Conservation (phyloP, 768 basidiomycete genomes). For the Termitomyces sp. region DNA sequence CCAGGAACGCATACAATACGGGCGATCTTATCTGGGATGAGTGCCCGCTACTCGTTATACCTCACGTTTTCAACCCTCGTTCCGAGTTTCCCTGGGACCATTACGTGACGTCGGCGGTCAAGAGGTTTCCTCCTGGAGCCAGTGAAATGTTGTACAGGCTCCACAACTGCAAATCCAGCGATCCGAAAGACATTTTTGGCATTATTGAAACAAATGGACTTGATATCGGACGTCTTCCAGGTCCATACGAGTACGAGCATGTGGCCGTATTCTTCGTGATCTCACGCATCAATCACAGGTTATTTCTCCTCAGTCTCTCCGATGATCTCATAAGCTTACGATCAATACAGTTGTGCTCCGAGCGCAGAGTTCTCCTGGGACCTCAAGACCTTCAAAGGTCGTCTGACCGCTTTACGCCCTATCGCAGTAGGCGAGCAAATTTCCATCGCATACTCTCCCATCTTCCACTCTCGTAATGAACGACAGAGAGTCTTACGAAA, state of each 20-base stretch:
- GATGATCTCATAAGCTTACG: background rate
- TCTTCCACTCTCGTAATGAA: background rate
- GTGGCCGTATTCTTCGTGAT: background rate
- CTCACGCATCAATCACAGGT: conserved; percentile 15
- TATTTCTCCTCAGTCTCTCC: background rate
- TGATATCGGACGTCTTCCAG: conserved; percentile 10
- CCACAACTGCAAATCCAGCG: conserved; percentile 10
- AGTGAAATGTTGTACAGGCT: background rate
- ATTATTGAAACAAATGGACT: conserved; percentile 11
- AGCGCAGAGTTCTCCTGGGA: conserved; percentile 12
- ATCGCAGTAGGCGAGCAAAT: conserved; percentile 15
- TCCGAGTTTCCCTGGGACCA: background rate
- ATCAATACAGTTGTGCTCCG: conserved; percentile 10
- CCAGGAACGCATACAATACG: background rate
- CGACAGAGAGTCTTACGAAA: conserved; percentile 3
- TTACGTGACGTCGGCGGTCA: background rate
- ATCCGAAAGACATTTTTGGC: background rate
- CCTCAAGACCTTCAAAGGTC: background rate
- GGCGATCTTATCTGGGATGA: conserved; percentile 11
- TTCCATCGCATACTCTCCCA: conserved; percentile 7
- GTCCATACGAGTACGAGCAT: conserved; percentile 6
- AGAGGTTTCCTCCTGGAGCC: background rate
- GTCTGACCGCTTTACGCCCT: conserved; percentile 11
- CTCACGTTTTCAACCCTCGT: background rate
- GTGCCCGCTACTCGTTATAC: conserved; percentile 2